phyloP scores from a whole-genome alignment of 208 protist genomes.

The Wallacemonas sp. region DNA sequence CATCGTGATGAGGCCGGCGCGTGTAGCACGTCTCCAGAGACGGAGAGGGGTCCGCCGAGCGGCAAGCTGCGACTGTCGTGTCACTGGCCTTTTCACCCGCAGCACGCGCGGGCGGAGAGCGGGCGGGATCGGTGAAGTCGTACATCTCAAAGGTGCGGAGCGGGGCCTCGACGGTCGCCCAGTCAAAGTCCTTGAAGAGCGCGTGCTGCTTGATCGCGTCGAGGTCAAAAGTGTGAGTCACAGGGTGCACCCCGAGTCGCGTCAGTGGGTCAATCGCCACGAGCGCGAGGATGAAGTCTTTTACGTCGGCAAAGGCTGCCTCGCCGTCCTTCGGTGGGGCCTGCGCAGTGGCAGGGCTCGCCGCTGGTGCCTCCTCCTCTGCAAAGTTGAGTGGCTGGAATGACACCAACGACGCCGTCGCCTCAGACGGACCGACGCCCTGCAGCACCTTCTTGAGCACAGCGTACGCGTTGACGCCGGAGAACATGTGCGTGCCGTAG shows the following conservation, averaged over 20 bases:
- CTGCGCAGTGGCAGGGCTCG: not conserved
- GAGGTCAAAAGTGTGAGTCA: conserved; percentile 54
- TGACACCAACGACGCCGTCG: conserved; percentile 14
- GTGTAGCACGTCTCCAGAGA: conserved; percentile 65
- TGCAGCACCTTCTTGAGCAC: conserved; percentile 78
- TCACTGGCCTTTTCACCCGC: not conserved
- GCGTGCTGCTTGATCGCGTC: conserved; percentile 60
- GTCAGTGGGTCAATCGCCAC: conserved; percentile 61
- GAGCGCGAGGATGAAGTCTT: conserved; percentile 68
- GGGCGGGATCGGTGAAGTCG: conserved; percentile 21
- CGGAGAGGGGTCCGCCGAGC: conserved; percentile 30
- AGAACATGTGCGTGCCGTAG: conserved; percentile 87
- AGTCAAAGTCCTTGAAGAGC: conserved; percentile 77
- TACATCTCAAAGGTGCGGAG: conserved; percentile 38
- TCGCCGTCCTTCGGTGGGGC: conserved; percentile 16
- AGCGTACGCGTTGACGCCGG: conserved; percentile 56
- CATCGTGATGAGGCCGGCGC: conserved; percentile 51
- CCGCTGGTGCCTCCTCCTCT: conserved; percentile 3
- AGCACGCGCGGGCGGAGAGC: not conserved
- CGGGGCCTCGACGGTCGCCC: conserved; percentile 57
- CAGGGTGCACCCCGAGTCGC: conserved; percentile 69
- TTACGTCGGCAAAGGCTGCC: conserved; percentile 44
- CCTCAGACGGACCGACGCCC: conserved; percentile 31
- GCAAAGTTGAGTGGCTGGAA: conserved; percentile 61
- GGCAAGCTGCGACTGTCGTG: not conserved